Evolutionary conservation across 805 yeast genomes (phyloP).

Genomic region (Ogataea glucozyma): DNA sequence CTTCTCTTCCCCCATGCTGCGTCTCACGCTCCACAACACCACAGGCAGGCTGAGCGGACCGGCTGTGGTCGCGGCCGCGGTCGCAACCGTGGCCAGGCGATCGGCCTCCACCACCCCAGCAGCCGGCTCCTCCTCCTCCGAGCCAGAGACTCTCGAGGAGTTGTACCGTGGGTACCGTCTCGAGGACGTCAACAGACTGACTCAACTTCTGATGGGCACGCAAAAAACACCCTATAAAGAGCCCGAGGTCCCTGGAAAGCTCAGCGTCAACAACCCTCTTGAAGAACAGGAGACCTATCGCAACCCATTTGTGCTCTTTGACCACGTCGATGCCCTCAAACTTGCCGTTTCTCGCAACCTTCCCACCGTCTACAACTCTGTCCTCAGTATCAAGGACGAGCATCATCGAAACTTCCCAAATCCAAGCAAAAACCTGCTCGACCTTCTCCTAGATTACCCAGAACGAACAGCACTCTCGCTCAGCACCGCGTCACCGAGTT

Average conservation of each 20-base stretch:
- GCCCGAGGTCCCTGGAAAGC: constrained; percentile 12
- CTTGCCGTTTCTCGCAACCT: constrained; percentile 14
- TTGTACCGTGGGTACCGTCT: not conserved
- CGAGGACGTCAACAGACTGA: constrained; percentile 8
- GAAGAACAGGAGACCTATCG: constrained; percentile 19
- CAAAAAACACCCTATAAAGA: not conserved
- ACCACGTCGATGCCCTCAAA: constrained; percentile 18
- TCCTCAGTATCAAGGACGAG: constrained; percentile 22
- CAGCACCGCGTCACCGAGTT: not conserved
- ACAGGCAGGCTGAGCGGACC: too few relatives aligned
- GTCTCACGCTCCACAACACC: too few relatives aligned
- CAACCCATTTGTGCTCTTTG: constrained; percentile 20
- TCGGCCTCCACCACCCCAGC: too few relatives aligned
- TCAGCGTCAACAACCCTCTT: constrained; percentile 8
- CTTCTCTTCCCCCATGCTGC: too few relatives aligned
- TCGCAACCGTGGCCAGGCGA: too few relatives aligned
- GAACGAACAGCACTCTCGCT: not conserved
- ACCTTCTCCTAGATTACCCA: constrained; percentile 17
- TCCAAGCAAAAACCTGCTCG: constrained; percentile 13
- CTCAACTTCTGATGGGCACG: constrained; percentile 1
- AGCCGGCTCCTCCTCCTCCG: not conserved
- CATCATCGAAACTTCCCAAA: constrained; percentile 10
- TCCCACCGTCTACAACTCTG: constrained; percentile 19
- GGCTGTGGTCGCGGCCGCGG: too few relatives aligned
- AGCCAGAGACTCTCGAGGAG: not conserved